phyloP scores from a whole-genome alignment of 2,329 filamentous ascomycete species.

The Colletotrichum orbiculare region DNA sequence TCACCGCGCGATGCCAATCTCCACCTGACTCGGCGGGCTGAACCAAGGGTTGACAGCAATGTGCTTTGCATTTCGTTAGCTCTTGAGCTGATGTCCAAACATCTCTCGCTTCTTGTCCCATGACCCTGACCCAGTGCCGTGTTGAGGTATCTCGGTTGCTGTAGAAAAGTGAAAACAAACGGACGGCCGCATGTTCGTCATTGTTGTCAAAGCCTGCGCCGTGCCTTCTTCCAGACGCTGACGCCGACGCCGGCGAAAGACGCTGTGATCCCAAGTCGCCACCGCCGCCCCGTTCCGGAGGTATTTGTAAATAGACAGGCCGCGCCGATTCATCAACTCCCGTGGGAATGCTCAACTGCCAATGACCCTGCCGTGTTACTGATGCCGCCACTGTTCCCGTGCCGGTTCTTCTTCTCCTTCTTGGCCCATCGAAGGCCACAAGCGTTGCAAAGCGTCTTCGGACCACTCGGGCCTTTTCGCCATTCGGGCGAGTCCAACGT shows the following conservation, averaged over 20 bases:
- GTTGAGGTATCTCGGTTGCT: slow-evolving; percentile 36
- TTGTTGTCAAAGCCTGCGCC: slow-evolving; percentile 16
- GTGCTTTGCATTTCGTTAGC: slow-evolving; percentile 31
- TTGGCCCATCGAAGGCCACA: slow-evolving; percentile 83
- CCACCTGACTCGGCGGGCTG: slow-evolving; percentile 16
- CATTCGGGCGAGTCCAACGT: slow-evolving; percentile 95
- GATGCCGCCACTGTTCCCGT: slow-evolving; percentile 11
- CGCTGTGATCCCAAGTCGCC: not conserved
- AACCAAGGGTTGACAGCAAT: slow-evolving; percentile 18
- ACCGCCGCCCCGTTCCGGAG: slow-evolving; percentile 2
- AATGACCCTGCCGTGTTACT: slow-evolving; percentile 22
- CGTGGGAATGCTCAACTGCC: slow-evolving; percentile 28
- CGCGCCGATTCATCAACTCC: slow-evolving; percentile 23
- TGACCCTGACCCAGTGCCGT: slow-evolving; percentile 21
- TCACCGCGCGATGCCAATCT: slow-evolving; percentile 1
- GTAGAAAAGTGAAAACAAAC: slow-evolving; percentile 27
- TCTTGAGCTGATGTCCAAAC: slow-evolving; percentile 27
- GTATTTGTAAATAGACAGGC: slow-evolving; percentile 11
- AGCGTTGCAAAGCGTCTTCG: slow-evolving; percentile 95
- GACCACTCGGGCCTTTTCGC: slow-evolving; percentile 90
- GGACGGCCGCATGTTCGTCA: slow-evolving; percentile 29
- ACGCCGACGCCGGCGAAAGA: not conserved
- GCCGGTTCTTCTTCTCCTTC: slow-evolving; percentile 80
- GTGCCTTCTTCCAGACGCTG: slow-evolving; percentile 28
- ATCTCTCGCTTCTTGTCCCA: slow-evolving; percentile 14